Evolutionary conservation across 306 rosid genomes (phyloP).

Genomic region (Dalbergia cultrata): DNA sequence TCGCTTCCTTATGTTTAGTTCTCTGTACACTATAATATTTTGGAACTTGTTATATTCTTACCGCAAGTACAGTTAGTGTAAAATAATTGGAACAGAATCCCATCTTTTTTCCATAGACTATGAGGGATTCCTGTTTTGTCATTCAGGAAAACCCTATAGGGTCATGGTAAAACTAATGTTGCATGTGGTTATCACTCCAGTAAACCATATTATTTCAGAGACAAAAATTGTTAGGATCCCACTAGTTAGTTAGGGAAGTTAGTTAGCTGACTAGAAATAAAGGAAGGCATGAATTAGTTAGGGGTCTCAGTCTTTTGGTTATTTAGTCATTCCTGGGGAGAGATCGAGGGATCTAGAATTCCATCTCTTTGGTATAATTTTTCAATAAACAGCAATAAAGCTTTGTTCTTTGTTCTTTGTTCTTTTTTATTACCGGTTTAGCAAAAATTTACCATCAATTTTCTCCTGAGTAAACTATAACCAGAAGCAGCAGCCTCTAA

Average conservation of each 20-base stretch:
- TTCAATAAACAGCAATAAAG: too few species aligned
- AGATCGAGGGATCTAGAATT: too few species aligned
- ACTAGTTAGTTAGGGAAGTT: too few species aligned
- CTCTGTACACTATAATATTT: slow-evolving; percentile 11
- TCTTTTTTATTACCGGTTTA: too few species aligned
- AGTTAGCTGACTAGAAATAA: too few species aligned
- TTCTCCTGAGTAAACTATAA: slow-evolving; percentile 8
- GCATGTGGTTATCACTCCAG: neutral
- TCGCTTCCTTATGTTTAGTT: slow-evolving; percentile 9
- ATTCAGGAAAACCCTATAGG: neutral
- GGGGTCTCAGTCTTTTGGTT: too few species aligned
- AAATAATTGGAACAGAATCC: slow-evolving; percentile 4
- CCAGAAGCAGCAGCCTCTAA: neutral
- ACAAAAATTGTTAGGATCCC: neutral
- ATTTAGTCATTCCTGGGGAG: too few species aligned
- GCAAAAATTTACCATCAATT: neutral
- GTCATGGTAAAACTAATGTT: neutral
- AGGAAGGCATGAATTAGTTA: too few species aligned
- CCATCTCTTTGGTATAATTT: too few species aligned
- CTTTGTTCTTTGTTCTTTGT: too few species aligned
- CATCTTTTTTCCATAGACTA: neutral
- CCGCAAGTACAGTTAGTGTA: neutral
- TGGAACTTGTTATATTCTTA: neutral
- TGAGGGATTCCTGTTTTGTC: neutral
- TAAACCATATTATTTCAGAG: neutral